Evolutionary conservation across 331 rosid species (phyloP), one percentile per base, ranked within the genome.

Genomic region (Cydonia oblonga): DNA sequence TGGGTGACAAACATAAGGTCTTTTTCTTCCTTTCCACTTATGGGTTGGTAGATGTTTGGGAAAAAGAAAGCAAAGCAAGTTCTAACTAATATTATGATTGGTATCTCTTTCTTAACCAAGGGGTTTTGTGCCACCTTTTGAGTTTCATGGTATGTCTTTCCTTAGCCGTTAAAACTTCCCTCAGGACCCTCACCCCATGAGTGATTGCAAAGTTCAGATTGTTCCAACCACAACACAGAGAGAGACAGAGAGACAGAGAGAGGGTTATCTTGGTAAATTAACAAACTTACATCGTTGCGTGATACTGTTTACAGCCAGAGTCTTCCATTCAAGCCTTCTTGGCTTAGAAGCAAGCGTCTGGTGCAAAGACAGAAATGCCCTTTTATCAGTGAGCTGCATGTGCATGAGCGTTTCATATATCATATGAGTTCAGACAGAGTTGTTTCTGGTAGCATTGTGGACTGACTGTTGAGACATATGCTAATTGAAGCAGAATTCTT

Each of bases 331-430:
- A 57, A 58, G 52, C 79, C 71, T 49, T 72, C 89, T 82, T 85
- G 76, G 86, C 91, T 87, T 82, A 66, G 71, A 87, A 87, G 86
- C 80, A 15, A 81, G 23, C 53, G 10, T 42, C 61, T 54, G 16
- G 7, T 3, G 2, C 7, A 53, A 66, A 69, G 68, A 73, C 76
- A n/a, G 15, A 0, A 75, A 53, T 72, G 74, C 71, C 79, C 83
- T 62, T 28, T 46, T 5, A 51, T 19, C 20, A n/a, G 3, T 30
- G 63, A 52, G n/a, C 29, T 54, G 40, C n/a, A 10, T 7, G 6
- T 42, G 18, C 49, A 42, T 42, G 49, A 42, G 6, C 6, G 49
- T 42, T 42, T 42, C 49, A 42, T 42, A 42, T 42, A 13, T 42
- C 16, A 4, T 4, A 12, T 42, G 18, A 42, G 49, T 42, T 42